Evolutionary conservation across 192 early-diverging fungal species (phyloP).

Genomic region (Podochytrium sp.): DNA sequence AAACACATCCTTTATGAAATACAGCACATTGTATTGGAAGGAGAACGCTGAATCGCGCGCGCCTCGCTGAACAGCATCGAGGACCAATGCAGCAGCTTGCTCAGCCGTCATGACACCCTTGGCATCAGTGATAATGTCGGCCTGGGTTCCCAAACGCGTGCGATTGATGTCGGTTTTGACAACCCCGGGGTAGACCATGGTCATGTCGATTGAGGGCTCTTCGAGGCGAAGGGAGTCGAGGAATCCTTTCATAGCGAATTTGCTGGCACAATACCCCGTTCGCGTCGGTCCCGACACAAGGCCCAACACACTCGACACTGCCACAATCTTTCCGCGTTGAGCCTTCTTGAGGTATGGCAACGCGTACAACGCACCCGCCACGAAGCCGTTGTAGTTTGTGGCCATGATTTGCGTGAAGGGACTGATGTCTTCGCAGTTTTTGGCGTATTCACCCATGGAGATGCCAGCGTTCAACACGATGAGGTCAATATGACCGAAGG

Average conservation of each 20-base stretch:
- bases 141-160: slow-evolving; percentile 6
- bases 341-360: slow-evolving; percentile 39
- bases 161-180: slow-evolving; percentile 60
- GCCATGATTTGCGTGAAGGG: slow-evolving; percentile 25
- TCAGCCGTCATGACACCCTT: slow-evolving; percentile 5
- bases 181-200: slow-evolving; percentile 73
- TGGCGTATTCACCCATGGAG: slow-evolving; percentile 59
- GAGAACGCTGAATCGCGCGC: background rate
- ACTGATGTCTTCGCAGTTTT: slow-evolving; percentile 38
- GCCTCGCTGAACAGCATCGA: slow-evolving; percentile 2
- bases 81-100: slow-evolving; percentile 10
- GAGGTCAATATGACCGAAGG: slow-evolving; percentile 55
- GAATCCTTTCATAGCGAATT: slow-evolving; percentile 81
- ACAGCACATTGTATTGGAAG: background rate
- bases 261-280: slow-evolving; percentile 71
- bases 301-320: slow-evolving; percentile 71
- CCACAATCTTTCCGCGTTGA: slow-evolving; percentile 61
- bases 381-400: slow-evolving; percentile 34
- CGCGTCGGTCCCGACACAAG: slow-evolving; percentile 69
- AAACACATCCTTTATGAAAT: slow-evolving; percentile 15
- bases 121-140: background rate
- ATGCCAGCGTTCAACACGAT: slow-evolving; percentile 76
- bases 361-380: slow-evolving; percentile 24
- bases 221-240: slow-evolving; percentile 81
- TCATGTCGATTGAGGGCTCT: slow-evolving; percentile 57